Evolutionary conservation across 495 filamentous ascomycete genomes (phyloP), one percentile per base, ranked within the genome.

Genomic region (Gamarada debralockiae): DNA sequence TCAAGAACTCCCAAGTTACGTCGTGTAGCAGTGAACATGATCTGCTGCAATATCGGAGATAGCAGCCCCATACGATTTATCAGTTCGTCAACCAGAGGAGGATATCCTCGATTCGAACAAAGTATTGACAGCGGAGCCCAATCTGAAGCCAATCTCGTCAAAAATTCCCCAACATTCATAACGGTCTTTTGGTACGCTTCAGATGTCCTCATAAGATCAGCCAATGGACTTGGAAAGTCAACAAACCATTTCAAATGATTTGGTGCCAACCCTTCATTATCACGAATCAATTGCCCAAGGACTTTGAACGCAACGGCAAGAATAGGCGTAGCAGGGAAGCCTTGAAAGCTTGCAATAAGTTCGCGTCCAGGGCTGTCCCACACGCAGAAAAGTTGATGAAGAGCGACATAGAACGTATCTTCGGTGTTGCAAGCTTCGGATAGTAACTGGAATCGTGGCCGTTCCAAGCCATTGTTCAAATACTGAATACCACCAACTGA

Each of bases 371-470:
- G 15, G 14, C 25, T 24, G 42, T 63, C 57, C 70, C 73, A 77
- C 13, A 77, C 58, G 61, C 81, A 86, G 61, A 80, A 89, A 1
- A 87, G 50, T 54, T 89, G 86, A 66, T 92, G 87, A 4, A 89
- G 61, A 10, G 71, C 71, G 44, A 90, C 40, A 59, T 85, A 92
- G 59, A 86, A 77, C 22, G 69, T 48, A 56, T 92, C 87, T 9
- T 73, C 64, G 0, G 65, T 40, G 2, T 44, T 8, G 57, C 79
- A 85, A 0, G 86, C 85, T n/a, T 82, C 68, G 3, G 42, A 52
- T 3, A 92, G 59, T 1, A 88, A 70, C 36, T 67, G 56, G 22
- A 82, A 61, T 41, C 87, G 70, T n/a, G 81, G 77, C 23, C 57
- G 59, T 48, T 81, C 79, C 4, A 80, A 53, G 2, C 39, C 40